Base-by-base conservation (phyloP, 2,329 filamentous ascomycete genomes). In the Penicillium sp. region DNA sequence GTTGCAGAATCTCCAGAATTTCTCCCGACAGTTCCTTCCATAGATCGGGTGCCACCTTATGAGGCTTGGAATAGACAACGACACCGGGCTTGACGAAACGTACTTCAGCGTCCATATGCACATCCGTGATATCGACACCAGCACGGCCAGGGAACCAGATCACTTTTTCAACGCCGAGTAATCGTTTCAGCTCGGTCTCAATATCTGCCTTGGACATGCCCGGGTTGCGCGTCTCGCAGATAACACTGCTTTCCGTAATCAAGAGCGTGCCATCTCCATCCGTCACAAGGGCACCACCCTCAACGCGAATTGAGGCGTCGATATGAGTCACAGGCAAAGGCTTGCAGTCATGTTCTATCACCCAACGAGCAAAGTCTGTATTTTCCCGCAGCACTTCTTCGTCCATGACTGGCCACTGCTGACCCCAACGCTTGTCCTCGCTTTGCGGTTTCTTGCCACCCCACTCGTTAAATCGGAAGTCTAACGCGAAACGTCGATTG, bases 181-280 rank as follows among this genome's bases (percentile, higher is more conserved):
- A 14, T 2, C 47, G 45, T 20, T 37, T 51, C 15, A 58, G 37
- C 16, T 57, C 50, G 0, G 11, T 12, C 28, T 60, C 57, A 13
- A 57, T 52, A 1, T 51, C 40, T 4, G n/a, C 33, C 8, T 49
- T 48, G 11, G 44, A 41, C 23, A 50, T 20, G 3, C 51, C 51
- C 0, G 50, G 50, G 18, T 60, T 61, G 2, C 57, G 50, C 17
- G 48, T 41, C 12, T 56, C 49, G 23, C 51, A 53, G 28, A 60
- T 26, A 22, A 61, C 50, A 20, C 44, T 54, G 38, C 57, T 60
- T 33, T 59, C 55, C 2, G 55, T 48, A 12, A 47, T 51, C 3
- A 60, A 37, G 8, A 61, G 41, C 3, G 58, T 61, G 12, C 58
- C 57, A 12, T 60, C 50, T 6, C 58, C 58, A 28, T 61, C 58